A percentile compares a stretch with the other conserved stretches of the same genome.
Evolutionary conservation across 2,329 filamentous ascomycete genomes (phyloP).

Genomic region (Fusarium sp.): DNA sequence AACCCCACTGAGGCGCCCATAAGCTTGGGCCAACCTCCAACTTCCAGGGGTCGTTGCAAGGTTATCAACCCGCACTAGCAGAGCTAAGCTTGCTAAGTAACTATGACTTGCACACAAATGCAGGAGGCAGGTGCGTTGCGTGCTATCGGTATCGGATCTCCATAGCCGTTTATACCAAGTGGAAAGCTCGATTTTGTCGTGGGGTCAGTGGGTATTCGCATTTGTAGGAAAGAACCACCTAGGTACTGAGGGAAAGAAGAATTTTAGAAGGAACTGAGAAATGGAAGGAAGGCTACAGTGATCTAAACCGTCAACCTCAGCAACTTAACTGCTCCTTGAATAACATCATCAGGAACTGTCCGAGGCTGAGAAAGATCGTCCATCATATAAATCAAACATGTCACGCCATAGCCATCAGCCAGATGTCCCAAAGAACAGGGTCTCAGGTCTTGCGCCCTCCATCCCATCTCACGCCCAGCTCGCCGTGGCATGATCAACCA

Average conservation of each 20-base stretch:
- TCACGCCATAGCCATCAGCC: slow-evolving; percentile 26
- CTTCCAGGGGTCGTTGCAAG: slow-evolving; percentile 19
- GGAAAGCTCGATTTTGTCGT: slow-evolving; percentile 14
- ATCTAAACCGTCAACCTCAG: background rate
- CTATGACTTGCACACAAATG: slow-evolving; percentile 35
- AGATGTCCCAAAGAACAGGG: slow-evolving; percentile 11
- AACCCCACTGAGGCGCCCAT: slow-evolving; percentile 22
- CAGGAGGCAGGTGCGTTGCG: slow-evolving; percentile 28
- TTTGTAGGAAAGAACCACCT: background rate
- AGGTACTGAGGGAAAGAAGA: background rate
- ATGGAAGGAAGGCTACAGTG: background rate
- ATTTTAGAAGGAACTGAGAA: background rate
- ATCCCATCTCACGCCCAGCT: slow-evolving; percentile 25
- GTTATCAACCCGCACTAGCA: slow-evolving; percentile 14
- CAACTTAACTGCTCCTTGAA: background rate
- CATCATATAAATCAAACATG: slow-evolving; percentile 13
- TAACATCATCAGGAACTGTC: background rate
- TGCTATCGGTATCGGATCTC: slow-evolving; percentile 29
- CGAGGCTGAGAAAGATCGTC: slow-evolving; percentile 21
- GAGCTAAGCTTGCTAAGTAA: slow-evolving; percentile 31
- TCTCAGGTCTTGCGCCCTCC: slow-evolving; percentile 18
- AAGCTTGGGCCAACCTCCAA: slow-evolving; percentile 27
- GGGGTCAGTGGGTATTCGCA: slow-evolving; percentile 8
- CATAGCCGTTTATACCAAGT: slow-evolving; percentile 17
- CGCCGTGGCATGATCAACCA: slow-evolving; percentile 45